Evolutionary conservation across 345 rosid genomes (phyloP).

Genomic region (Crucihimalaya himalaica): DNA sequence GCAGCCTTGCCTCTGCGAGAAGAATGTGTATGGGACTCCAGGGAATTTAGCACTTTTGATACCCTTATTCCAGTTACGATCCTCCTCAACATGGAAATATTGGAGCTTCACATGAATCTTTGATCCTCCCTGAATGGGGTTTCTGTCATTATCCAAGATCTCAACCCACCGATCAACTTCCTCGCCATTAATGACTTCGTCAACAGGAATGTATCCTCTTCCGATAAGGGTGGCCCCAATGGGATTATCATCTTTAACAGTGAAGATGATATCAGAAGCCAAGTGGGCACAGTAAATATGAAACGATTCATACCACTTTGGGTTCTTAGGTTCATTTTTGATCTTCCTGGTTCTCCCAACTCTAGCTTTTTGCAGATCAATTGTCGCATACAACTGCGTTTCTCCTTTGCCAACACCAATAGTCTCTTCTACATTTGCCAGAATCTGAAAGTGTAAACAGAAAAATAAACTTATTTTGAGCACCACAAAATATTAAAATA

Average conservation of each 20-base stretch:
- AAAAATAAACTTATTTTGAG: not conserved
- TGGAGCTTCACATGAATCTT: conserved; percentile 92
- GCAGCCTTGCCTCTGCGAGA: conserved; percentile 83
- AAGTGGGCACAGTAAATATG: conserved; percentile 89
- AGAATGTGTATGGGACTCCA: conserved; percentile 94
- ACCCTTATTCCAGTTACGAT: conserved; percentile 71
- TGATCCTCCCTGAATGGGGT: conserved; percentile 65
- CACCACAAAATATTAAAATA: not conserved
- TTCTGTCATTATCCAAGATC: conserved; percentile 65
- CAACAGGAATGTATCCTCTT: conserved; percentile 79
- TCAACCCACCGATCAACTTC: conserved; percentile 90
- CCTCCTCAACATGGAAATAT: conserved; percentile 68
- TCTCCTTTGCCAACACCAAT: conserved; percentile 88
- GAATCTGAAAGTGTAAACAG: conserved; percentile 46
- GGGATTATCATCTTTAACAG: conserved; percentile 88
- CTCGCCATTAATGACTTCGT: conserved; percentile 65
- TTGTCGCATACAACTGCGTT: conserved; percentile 70
- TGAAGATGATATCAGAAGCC: conserved; percentile 82
- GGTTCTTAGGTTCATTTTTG: conserved; percentile 60
- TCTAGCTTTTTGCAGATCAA: conserved; percentile 91
- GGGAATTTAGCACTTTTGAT: conserved; percentile 77
- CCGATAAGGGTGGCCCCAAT: conserved; percentile 94
- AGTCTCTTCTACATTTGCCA: conserved; percentile 70
- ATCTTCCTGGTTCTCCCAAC: conserved; percentile 87
- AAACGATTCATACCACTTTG: conserved; percentile 91